Evolutionary conservation across 2,329 filamentous ascomycete genomes (phyloP).

Genomic region (Spiromastix sp.): DNA sequence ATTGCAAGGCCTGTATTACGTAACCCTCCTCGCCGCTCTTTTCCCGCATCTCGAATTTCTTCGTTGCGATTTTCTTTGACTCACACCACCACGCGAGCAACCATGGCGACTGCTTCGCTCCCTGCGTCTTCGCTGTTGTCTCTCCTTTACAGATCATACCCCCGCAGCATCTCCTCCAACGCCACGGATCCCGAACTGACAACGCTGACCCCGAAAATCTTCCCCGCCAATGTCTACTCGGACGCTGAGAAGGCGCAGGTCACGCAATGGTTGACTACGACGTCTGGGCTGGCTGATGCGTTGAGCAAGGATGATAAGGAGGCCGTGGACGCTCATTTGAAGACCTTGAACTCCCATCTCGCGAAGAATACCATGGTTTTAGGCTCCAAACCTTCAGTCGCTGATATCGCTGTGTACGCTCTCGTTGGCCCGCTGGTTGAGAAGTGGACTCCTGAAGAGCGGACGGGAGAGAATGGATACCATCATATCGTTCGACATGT

Average conservation of each 20-base stretch:
- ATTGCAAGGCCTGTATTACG: too few relatives aligned
- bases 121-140: constrained; percentile 34
- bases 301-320: constrained; percentile 45
- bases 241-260: constrained; percentile 76
- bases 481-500: constrained; percentile 85
- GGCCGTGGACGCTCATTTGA: constrained; percentile 52
- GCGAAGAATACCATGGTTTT: constrained; percentile 81
- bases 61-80: too few relatives aligned
- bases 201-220: constrained; percentile 49
- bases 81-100: constrained; percentile 8
- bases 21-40: too few relatives aligned
- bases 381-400: constrained; percentile 78
- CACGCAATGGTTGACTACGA: constrained; percentile 75
- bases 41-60: too few relatives aligned
- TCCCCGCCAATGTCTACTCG: constrained; percentile 60
- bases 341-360: constrained; percentile 75
- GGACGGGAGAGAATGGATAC: constrained; percentile 78
- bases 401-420: constrained; percentile 75
- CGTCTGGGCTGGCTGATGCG: constrained; percentile 55
- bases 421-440: constrained; percentile 66
- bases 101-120: constrained; percentile 24
- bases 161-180: constrained; percentile 28
- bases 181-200: constrained; percentile 33
- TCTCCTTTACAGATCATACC: constrained; percentile 36
- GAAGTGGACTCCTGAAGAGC: constrained; percentile 72